Conservation (phyloP, 2,329 filamentous ascomycete species). For the Calonectria pseudoturangicola region DNA sequence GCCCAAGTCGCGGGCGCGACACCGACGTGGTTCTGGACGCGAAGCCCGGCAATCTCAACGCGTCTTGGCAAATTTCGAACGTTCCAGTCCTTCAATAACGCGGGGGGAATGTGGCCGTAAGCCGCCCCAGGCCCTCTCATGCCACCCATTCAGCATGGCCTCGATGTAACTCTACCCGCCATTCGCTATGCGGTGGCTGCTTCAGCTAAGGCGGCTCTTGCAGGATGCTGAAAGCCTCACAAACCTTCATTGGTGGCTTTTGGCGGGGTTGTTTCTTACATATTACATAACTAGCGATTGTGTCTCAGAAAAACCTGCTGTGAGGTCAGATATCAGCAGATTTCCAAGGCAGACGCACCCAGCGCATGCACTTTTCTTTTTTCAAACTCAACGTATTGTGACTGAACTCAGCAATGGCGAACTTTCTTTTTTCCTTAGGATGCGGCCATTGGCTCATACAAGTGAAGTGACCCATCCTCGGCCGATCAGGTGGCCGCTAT, state of each 20-base stretch:
- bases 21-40: background rate
- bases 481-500: too few relatives aligned
- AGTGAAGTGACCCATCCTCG: too few relatives aligned
- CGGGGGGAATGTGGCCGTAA: background rate
- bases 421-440: too few relatives aligned
- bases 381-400: background rate
- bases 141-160: background rate
- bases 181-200: background rate
- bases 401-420: too few relatives aligned
- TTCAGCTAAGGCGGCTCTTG: background rate
- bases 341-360: background rate
- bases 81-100: conserved; percentile 3
- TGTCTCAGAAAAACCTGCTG: background rate
- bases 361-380: background rate
- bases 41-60: background rate
- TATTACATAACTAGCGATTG: background rate
- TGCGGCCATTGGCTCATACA: too few relatives aligned
- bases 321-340: background rate
- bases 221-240: background rate
- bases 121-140: background rate
- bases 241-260: background rate
- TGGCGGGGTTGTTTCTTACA: conserved; percentile 1
- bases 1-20: background rate
- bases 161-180: background rate
- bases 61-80: conserved; percentile 6